Evolutionary conservation across 192 early-diverging fungal species (phyloP).

Genomic region (Lobosporangium transversale): DNA sequence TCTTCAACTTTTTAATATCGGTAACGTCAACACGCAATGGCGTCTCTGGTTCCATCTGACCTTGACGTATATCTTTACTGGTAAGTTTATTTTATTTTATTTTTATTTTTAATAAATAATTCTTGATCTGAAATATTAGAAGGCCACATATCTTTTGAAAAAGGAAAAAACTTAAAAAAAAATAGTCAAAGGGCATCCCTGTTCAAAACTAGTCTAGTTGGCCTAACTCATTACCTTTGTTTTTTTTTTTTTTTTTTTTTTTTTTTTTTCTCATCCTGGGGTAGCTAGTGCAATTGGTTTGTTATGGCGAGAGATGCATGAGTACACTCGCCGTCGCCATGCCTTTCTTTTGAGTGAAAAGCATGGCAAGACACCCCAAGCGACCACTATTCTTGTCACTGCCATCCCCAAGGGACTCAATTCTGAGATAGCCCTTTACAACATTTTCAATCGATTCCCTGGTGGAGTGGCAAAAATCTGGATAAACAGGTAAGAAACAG

Average conservation of each 20-base stretch:
- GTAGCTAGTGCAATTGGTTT: conserved; percentile 55
- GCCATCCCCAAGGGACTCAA: conserved; percentile 74
- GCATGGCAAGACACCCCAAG: conserved; percentile 55
- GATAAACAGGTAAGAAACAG: conserved; percentile 61
- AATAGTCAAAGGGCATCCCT: too few relatives aligned
- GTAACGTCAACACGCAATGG: conserved; percentile 66
- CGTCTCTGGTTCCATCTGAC: conserved; percentile 80
- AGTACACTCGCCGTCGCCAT: conserved; percentile 72
- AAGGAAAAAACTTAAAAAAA: too few relatives aligned
- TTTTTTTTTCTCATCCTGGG: too few relatives aligned
- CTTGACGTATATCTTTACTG: conserved; percentile 58
- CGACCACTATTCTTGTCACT: conserved; percentile 74
- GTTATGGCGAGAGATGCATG: conserved; percentile 69
- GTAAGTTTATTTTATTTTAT: conserved; percentile 54
- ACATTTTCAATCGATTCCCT: conserved; percentile 70
- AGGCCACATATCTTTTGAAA: too few relatives aligned
- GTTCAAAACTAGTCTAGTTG: too few relatives aligned
- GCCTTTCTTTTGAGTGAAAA: conserved; percentile 66
- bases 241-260: too few relatives aligned
- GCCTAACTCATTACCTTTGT: not conserved
- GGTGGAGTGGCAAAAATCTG: conserved; percentile 74
- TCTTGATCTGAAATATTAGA: too few relatives aligned
- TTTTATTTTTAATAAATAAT: not conserved
- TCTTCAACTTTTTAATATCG: conserved; percentile 71
- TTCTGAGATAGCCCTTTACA: conserved; percentile 54